Evolutionary conservation across 2,329 filamentous ascomycete genomes (phyloP).

Genomic region (Plectosphaerella cucumerina): DNA sequence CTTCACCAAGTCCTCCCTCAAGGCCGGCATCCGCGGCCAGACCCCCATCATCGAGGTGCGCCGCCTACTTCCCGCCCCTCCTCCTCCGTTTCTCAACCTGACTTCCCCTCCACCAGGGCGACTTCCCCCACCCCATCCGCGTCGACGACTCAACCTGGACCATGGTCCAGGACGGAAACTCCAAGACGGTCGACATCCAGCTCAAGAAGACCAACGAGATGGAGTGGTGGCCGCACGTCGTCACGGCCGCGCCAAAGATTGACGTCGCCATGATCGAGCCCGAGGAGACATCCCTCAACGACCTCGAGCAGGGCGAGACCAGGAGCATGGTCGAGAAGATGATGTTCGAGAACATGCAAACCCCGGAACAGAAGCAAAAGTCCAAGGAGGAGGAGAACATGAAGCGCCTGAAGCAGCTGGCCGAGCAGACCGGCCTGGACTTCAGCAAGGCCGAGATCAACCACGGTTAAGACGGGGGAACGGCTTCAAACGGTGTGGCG

Average conservation of each 20-base stretch:
- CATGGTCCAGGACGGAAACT: constrained; percentile 65
- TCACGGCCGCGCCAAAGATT: constrained; percentile 82
- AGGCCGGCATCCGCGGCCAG: constrained; percentile 84
- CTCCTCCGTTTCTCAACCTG: neutral
- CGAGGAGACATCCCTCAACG: constrained; percentile 85
- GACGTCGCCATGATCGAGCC: constrained; percentile 94
- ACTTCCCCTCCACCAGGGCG: constrained; percentile 55
- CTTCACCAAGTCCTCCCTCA: constrained; percentile 73
- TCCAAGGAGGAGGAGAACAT: constrained; percentile 92
- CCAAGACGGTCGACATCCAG: constrained; percentile 68
- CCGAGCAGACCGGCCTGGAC: constrained; percentile 75
- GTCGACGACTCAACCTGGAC: constrained; percentile 95
- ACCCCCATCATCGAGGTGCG: constrained; percentile 73
- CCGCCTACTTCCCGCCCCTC: neutral
- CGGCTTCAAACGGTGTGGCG: neutral
- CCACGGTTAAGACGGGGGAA: constrained; percentile 6
- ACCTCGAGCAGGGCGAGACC: constrained; percentile 84
- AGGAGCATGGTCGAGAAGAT: constrained; percentile 99
- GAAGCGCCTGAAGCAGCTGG: constrained; percentile 90
- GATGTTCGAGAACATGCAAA: constrained; percentile 99
- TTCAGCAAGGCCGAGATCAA: constrained; percentile 67
- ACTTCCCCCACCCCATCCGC: constrained; percentile 73
- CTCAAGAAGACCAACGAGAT: constrained; percentile 96
- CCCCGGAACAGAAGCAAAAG: constrained; percentile 85
- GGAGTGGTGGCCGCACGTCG: constrained; percentile 96